Conservation (phyloP, 2,329 filamentous ascomycete genomes). For the Clonostachys chloroleuca region DNA sequence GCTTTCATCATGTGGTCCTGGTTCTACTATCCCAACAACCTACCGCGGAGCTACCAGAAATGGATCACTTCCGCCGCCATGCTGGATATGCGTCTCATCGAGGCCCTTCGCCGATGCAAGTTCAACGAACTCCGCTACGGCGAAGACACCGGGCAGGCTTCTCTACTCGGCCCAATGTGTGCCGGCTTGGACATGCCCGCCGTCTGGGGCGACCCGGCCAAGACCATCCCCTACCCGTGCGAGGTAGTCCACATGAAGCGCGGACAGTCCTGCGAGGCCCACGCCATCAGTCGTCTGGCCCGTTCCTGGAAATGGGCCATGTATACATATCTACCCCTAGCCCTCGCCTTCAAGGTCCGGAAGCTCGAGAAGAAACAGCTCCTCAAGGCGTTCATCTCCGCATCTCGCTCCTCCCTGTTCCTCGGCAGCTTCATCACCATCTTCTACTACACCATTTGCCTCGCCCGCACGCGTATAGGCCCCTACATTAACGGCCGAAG, state of each 20-base stretch:
- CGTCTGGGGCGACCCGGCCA: slow-evolving; percentile 69
- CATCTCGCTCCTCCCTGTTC: slow-evolving; percentile 70
- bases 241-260: slow-evolving; percentile 79
- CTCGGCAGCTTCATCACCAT: slow-evolving; percentile 72
- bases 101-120: slow-evolving; percentile 65
- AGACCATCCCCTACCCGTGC: slow-evolving; percentile 71
- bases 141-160: slow-evolving; percentile 64
- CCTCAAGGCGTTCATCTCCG: slow-evolving; percentile 52
- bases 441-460: slow-evolving; percentile 84
- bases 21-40: slow-evolving; percentile 69
- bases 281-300: slow-evolving; percentile 64
- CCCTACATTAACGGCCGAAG: slow-evolving; percentile 60
- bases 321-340: slow-evolving; percentile 72
- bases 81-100: slow-evolving; percentile 69
- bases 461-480: slow-evolving; percentile 69
- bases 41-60: slow-evolving; percentile 71
- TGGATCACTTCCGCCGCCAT: slow-evolving; percentile 79
- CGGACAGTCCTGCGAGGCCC: slow-evolving; percentile 69
- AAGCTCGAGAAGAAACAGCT: slow-evolving; percentile 39
- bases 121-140: slow-evolving; percentile 66
- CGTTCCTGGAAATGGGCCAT: slow-evolving; percentile 71
- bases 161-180: slow-evolving; percentile 68
- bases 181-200: slow-evolving; percentile 63
- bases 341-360: slow-evolving; percentile 56
- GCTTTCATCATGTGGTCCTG: slow-evolving; percentile 85